These are phyloP conservation scores for Conoideocrella luteorostrata DNA, from an alignment of 2,329 filamentous ascomycete species.

Conservation along the genomic window DNA sequence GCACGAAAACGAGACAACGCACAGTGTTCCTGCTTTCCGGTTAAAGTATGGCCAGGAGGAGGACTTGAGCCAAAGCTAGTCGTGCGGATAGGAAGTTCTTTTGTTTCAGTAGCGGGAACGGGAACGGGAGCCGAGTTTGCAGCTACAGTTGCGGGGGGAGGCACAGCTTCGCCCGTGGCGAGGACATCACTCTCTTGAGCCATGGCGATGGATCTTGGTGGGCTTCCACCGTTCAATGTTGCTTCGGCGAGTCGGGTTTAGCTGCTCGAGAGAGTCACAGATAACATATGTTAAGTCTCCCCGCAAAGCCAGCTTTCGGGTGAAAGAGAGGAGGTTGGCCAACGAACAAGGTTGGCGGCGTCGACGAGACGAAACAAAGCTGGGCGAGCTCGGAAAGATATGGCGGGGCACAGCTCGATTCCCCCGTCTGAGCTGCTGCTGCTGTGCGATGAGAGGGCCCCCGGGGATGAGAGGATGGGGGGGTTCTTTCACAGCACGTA, in stretches of 20 bases:
- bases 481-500: too few species aligned
- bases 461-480: too few species aligned
- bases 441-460: too few species aligned
- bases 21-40: conserved; percentile 98
- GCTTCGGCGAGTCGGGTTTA: neutral
- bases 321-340: neutral
- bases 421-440: too few species aligned
- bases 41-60: conserved; percentile 51
- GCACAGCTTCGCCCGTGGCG: neutral
- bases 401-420: conserved; percentile 1
- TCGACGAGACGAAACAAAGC: neutral
- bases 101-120: conserved; percentile 10
- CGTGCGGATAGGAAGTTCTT: conserved; percentile 24
- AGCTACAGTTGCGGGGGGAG: neutral
- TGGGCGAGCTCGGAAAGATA: neutral
- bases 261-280: neutral
- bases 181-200: conserved; percentile 2
- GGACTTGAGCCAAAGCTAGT: conserved; percentile 23
- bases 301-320: neutral
- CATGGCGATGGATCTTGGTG: conserved; percentile 1
- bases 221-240: neutral
- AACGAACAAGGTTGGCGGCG: neutral
- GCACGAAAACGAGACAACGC: conserved; percentile 24
- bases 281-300: neutral
- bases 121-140: neutral